Base-by-base conservation (phyloP, 2,329 filamentous ascomycete species). In the Claviceps digitariae region DNA sequence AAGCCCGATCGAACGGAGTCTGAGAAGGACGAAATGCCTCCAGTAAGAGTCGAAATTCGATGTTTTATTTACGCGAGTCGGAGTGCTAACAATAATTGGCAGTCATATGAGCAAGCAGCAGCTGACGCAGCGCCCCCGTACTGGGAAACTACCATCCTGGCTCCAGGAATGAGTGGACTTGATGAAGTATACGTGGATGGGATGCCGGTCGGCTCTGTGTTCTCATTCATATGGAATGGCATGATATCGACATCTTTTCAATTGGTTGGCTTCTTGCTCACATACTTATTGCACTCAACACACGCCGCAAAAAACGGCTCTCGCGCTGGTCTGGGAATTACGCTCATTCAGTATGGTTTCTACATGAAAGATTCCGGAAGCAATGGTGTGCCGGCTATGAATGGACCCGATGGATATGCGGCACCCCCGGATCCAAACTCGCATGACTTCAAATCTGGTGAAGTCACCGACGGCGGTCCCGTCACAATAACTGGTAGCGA, bases 221-320 rank as follows among this genome's bases (percentile, higher is more conserved):
- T 94, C 72, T 86, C 82, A 56, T 94, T 94, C 63, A 74, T 91
- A 60, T 94, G 88, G 88, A 94, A 94, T 71, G 86, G 80, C 71
- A 90, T 97, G 81, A 97, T 98, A 60, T 94, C 89, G 59, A 91
- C 95, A 78, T 95, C 90, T 45, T 97, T 98, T 76, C 88, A 95
- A 69, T 81, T 97, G 58, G 88, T 96, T 69, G 93, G 93, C 52
- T 98, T 98, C 77, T 82, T 98, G 31, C 86, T 98, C 62, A 97
- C 93, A 29, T 98, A 98, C 68, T 87, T 98, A 54, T 79, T 98
- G 3, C 93, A 98, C 76, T 97, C 93, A 31, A 95, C 91, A 8
- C 93, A 98, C 69, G 93, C 93, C 4, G 93, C 93, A 62, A 98
- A 98, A 73, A 95, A 98, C 66, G 93, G 93, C 50, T 95, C 90